Conservation (phyloP, 1,139 yeast species). For the Protomyces inouyei region DNA sequence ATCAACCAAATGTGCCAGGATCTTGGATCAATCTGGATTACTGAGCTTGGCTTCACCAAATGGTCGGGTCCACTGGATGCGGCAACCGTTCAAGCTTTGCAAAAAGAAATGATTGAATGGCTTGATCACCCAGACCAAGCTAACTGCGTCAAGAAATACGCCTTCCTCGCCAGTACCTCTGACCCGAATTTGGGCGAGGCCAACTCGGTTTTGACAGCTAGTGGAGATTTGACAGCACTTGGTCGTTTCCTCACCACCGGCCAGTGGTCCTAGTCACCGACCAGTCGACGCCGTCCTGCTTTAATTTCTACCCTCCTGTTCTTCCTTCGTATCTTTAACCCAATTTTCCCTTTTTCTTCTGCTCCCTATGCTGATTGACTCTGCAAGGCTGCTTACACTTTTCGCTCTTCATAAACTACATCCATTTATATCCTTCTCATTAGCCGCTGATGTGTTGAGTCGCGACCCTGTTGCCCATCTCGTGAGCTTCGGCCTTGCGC, state of each 20-base stretch:
- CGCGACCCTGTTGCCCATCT: not conserved
- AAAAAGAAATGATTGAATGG: slow-evolving; percentile 13
- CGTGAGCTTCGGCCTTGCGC: not conserved
- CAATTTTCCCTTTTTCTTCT: not conserved
- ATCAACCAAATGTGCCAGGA: slow-evolving; percentile 12
- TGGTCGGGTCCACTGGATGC: slow-evolving; percentile 12
- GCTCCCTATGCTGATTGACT: not conserved
- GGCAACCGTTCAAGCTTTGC: slow-evolving; percentile 4
- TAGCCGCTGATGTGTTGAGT: too few relatives aligned
- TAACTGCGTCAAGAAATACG: slow-evolving; percentile 3
- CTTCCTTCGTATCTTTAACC: too few relatives aligned
- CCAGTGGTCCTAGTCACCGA: too few relatives aligned
- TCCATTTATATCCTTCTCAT: not conserved
- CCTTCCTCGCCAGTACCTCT: slow-evolving; percentile 19
- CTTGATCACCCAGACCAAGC: slow-evolving; percentile 2
- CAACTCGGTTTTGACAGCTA: not conserved
- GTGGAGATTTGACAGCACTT: slow-evolving; percentile 3
- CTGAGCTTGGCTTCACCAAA: slow-evolving; percentile 25
- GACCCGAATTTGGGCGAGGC: slow-evolving; percentile 6
- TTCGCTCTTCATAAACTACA: not conserved
- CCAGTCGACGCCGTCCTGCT: too few relatives aligned
- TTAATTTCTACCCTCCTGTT: too few relatives aligned
- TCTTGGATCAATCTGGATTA: slow-evolving; percentile 4
- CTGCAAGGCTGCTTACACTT: not conserved
- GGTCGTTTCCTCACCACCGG: not conserved